These are phyloP conservation scores for Secale cereale DNA, from an alignment of 176 grass and related monocot genomes.

Conservation along the genomic window DNA sequence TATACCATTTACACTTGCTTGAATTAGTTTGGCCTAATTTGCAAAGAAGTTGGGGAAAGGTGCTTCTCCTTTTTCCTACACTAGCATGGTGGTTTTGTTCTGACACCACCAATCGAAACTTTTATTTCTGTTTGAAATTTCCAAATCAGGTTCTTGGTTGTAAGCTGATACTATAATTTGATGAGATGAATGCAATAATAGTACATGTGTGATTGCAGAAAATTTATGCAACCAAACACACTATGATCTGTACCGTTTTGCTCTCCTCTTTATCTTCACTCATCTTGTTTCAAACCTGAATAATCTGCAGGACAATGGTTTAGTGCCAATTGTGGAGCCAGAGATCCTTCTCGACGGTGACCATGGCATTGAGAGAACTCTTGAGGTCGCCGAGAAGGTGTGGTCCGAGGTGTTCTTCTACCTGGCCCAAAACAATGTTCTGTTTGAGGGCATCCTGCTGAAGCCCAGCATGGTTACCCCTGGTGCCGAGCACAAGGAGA, in stretches of 20 bases:
- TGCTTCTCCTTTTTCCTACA: no score
- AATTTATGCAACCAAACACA: neutral
- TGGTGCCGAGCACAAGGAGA: constrained; percentile 93
- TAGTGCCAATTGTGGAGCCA: constrained; percentile 96
- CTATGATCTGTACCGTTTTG: neutral
- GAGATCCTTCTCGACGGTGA: constrained; percentile 97
- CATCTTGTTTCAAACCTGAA: neutral
- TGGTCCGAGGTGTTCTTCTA: constrained; percentile 99
- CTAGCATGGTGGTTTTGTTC: neutral
- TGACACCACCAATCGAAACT: neutral
- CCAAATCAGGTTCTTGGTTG: neutral
- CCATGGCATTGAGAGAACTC: constrained; percentile 78
- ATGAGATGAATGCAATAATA: neutral
- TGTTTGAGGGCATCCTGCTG: constrained; percentile 92
- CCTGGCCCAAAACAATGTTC: constrained; percentile 80
- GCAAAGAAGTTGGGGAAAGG: no score
- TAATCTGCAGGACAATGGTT: constrained; percentile 71
- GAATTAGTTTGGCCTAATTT: no score
- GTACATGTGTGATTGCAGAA: neutral
- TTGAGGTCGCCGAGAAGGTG: constrained; percentile 92
- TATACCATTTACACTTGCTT: no score
- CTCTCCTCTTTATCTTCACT: neutral
- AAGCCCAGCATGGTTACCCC: constrained; percentile 99
- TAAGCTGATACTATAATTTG: neutral
- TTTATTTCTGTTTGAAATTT: neutral